phyloP scores from a whole-genome alignment of 495 filamentous ascomycete species.

The Rostrohypoxylon terebratum region DNA sequence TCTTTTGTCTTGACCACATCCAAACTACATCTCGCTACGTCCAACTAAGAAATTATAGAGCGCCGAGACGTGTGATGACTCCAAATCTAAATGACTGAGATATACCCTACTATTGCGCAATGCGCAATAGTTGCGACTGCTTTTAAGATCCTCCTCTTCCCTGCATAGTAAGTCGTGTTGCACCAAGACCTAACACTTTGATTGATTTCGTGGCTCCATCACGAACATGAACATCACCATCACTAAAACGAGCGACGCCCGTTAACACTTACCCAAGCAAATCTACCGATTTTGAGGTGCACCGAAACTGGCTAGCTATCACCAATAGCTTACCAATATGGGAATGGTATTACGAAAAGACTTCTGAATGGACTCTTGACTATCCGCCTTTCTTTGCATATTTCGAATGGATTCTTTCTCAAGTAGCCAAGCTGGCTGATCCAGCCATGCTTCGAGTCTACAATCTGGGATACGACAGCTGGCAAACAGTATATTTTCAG shows the following conservation, averaged over 20 bases:
- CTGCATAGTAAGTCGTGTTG: slow-evolving; percentile 84
- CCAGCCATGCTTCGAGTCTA: slow-evolving; percentile 84
- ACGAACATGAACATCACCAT: too few species aligned
- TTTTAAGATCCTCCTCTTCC: slow-evolving; percentile 93
- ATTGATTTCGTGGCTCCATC: not conserved
- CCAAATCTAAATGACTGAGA: slow-evolving; percentile 73
- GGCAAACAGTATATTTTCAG: slow-evolving; percentile 94
- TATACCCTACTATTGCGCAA: slow-evolving; percentile 87
- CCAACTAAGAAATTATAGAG: slow-evolving; percentile 1
- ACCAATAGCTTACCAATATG: slow-evolving; percentile 87
- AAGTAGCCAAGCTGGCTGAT: slow-evolving; percentile 79
- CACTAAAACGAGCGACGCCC: not conserved
- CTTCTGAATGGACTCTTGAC: slow-evolving; percentile 98
- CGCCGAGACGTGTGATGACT: slow-evolving; percentile 23
- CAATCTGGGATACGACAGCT: slow-evolving; percentile 85
- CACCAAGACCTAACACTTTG: not conserved
- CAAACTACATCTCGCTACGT: not conserved
- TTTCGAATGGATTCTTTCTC: slow-evolving; percentile 94
- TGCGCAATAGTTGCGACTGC: slow-evolving; percentile 88
- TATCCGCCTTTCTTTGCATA: slow-evolving; percentile 98
- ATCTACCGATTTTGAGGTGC: slow-evolving; percentile 99
- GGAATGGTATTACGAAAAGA: slow-evolving; percentile 97
- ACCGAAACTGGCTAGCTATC: slow-evolving; percentile 97
- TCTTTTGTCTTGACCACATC: slow-evolving; percentile 2
- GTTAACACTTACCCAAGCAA: slow-evolving; percentile 69